phyloP scores from a whole-genome alignment of 192 early-diverging fungal species.

The Coemansia sp. region DNA sequence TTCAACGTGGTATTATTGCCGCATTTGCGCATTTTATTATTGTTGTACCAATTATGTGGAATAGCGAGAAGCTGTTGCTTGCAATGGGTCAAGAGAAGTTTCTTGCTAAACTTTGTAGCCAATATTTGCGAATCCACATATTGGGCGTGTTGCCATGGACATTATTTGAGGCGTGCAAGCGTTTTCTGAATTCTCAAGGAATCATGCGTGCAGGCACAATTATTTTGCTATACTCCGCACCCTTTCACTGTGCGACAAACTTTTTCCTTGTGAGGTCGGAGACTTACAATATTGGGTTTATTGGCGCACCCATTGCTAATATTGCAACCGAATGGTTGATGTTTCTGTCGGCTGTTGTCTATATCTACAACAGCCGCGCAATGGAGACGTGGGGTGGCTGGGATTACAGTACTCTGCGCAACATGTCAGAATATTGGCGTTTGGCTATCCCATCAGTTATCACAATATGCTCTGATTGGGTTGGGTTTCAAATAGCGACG shows the following conservation, averaged over 20 bases:
- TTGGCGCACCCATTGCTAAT: conserved; percentile 77
- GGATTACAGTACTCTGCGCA: conserved; percentile 62
- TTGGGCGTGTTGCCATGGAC: conserved; percentile 70
- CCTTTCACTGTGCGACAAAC: conserved; percentile 69
- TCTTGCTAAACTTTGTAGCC: conserved; percentile 57
- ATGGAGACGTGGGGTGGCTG: conserved; percentile 82
- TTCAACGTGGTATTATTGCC: conserved; percentile 10
- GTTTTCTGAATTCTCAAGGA: conserved; percentile 80
- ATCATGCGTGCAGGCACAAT: conserved; percentile 75
- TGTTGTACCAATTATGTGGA: conserved; percentile 64
- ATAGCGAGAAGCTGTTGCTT: conserved; percentile 66
- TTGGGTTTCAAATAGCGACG: conserved; percentile 68
- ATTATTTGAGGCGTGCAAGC: conserved; percentile 73
- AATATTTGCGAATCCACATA: conserved; percentile 64
- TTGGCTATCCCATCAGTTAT: conserved; percentile 75
- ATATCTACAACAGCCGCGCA: conserved; percentile 61
- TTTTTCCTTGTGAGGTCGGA: conserved; percentile 71
- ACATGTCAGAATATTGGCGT: conserved; percentile 58
- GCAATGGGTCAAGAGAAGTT: conserved; percentile 68
- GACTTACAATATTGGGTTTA: conserved; percentile 64
- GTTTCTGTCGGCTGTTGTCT: conserved; percentile 60
- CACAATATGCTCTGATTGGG: conserved; percentile 79
- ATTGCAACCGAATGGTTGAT: conserved; percentile 67
- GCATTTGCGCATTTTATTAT: conserved; percentile 44
- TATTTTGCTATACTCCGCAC: conserved; percentile 63